Evolutionary conservation across 2,329 filamentous ascomycete species (phyloP).

Genomic region (Penicillium oxalicum): DNA sequence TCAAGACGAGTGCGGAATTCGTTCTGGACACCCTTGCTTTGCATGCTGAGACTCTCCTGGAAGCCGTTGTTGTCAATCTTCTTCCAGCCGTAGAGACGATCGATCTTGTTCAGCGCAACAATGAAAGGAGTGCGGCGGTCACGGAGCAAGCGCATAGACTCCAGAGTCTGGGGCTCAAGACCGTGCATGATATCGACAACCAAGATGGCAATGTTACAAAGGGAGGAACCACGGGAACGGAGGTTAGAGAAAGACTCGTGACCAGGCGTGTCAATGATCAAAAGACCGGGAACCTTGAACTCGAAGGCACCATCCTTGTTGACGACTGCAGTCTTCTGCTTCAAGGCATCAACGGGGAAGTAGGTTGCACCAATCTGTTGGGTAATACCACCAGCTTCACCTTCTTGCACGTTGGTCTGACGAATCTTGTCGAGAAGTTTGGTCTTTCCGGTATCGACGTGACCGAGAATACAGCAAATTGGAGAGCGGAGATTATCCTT

Average conservation of each 20-base stretch:
- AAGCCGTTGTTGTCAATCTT: constrained; percentile 98
- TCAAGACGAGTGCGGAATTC: constrained; percentile 89
- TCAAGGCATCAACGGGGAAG: constrained; percentile 90
- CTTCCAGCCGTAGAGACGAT: constrained; percentile 98
- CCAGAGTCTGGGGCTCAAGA: constrained; percentile 90
- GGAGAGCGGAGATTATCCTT: constrained; percentile 93
- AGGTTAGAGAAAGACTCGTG: constrained; percentile 99
- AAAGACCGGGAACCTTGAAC: constrained; percentile 93
- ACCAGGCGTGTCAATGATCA: constrained; percentile 96
- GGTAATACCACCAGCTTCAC: constrained; percentile 98
- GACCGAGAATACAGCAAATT: constrained; percentile 98
- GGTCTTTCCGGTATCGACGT: constrained; percentile 99
- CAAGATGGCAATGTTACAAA: constrained; percentile 98
- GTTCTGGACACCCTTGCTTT: constrained; percentile 87
- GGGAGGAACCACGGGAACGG: constrained; percentile 90
- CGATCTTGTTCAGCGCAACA: constrained; percentile 98
- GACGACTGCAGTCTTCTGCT: constrained; percentile 86
- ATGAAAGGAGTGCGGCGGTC: constrained; percentile 97
- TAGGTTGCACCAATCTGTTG: constrained; percentile 99
- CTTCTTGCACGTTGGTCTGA: constrained; percentile 97
- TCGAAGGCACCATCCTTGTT: constrained; percentile 87
- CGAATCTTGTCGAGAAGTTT: constrained; percentile 97
- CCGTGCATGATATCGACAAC: constrained; percentile 99
- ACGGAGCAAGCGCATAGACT: constrained; percentile 90
- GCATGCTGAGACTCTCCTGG: constrained; percentile 80